Evolutionary conservation across 176 grass and related monocot species (phyloP), one percentile per base, ranked within the genome.

Genomic region (Carex parvula): DNA sequence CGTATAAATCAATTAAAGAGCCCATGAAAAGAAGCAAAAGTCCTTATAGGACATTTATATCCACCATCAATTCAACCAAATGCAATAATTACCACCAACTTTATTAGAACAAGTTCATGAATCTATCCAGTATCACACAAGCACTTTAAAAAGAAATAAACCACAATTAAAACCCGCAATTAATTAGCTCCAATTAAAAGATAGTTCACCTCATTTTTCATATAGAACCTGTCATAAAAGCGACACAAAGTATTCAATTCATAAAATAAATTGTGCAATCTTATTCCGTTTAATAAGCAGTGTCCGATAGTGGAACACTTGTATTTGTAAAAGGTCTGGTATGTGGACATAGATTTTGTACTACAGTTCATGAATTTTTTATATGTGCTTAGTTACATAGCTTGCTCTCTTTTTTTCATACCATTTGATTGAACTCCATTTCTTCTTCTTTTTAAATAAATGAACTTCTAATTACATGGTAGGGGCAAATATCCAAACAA

Each of bases 1-100:
- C 46, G 37, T 67, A 50, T 65, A 62, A 35, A 52, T 50, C 39
- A 83, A 63, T n/a, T 62, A 64, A 81, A 26, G 61, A 52, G 58
- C 41, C 80, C 35, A 67, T 52, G 41, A 82, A 82, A 82, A 82
- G 33, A 67, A 67, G 80, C 80, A 82, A 30, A 46, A 62, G 62
- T 82, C 62, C 11, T 64, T 64, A 26, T 61, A 48, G 12, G 26
- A 20, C 80, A 82, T 83, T 83, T 83, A 83, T 83, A 22, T 83
- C 21, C 21, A 64, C 80, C 60, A 81, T 65, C 63, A 65, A 52
- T 65, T 83, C 80, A 83, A 83, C 80, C 80, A 65, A 83, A 83
- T 83, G 44, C 80, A 83, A 52, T 83, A 53, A 83, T 24, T 83
- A 29, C 80, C 46, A 50, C 35, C 80, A 77, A 77, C 73, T 57